phyloP scores from a whole-genome alignment of 345 rosid species.

The Melastoma malabathricum region DNA sequence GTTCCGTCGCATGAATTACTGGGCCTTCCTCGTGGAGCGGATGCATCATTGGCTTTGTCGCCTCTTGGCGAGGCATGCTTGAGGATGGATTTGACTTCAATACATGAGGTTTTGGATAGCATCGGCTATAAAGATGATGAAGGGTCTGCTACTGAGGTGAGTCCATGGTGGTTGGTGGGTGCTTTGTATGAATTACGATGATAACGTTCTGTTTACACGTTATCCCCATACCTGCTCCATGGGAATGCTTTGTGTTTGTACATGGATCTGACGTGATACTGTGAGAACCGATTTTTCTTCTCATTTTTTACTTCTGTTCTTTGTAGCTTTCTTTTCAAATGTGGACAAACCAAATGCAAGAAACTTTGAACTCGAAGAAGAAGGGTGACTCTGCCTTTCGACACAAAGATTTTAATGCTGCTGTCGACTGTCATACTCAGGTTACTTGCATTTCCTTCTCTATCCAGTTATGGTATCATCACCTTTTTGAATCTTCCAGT shows the following conservation, averaged over 20 bases:
- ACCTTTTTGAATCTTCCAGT: too few species aligned
- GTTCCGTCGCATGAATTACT: constrained; percentile 60
- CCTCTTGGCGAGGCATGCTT: constrained; percentile 78
- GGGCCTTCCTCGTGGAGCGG: constrained; percentile 52
- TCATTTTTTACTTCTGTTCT: constrained; percentile 7
- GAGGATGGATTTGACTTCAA: constrained; percentile 65
- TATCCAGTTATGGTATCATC: not conserved
- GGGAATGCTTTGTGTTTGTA: too few species aligned
- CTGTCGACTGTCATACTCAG: constrained; percentile 58
- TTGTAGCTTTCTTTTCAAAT: constrained; percentile 70
- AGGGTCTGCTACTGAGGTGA: constrained; percentile 72
- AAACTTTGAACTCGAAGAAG: constrained; percentile 64
- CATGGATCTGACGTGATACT: too few species aligned
- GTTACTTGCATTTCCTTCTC: constrained; percentile 17
- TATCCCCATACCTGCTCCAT: too few species aligned
- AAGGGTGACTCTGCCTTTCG: constrained; percentile 73
- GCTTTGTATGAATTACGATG: too few species aligned
- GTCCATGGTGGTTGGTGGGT: constrained; percentile 6
- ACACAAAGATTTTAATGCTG: constrained; percentile 51
- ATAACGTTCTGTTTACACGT: too few species aligned
- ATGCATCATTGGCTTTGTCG: constrained; percentile 40
- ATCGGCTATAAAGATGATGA: constrained; percentile 81
- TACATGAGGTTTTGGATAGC: constrained; percentile 62
- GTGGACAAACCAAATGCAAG: constrained; percentile 88
- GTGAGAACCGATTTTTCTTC: not conserved